These are phyloP conservation scores for Reticulascus tulasneorum DNA, from an alignment of 2,329 filamentous ascomycete species.

Conservation along the genomic window DNA sequence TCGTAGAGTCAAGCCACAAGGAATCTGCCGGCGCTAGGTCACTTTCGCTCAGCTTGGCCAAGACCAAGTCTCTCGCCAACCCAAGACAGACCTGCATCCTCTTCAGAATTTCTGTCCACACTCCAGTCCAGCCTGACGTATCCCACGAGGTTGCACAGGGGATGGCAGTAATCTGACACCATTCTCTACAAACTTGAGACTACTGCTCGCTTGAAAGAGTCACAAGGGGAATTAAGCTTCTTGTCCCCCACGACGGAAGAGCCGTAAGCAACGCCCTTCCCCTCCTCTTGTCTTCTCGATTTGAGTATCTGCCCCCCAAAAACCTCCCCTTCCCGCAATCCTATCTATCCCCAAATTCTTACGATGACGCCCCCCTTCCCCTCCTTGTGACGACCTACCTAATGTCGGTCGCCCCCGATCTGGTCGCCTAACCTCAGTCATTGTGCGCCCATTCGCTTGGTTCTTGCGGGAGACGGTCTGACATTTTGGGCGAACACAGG, in stretches of 20 bases:
- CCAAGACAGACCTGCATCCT: conserved; percentile 10
- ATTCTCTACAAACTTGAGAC: conserved; percentile 11
- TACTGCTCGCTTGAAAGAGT: conserved; percentile 6
- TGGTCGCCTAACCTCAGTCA: conserved; percentile 5
- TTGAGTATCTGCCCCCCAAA: no score
- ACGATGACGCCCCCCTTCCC: conserved; percentile 7
- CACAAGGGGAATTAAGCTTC: conserved; percentile 10
- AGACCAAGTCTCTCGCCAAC: conserved; percentile 11
- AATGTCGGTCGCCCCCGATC: conserved; percentile 5
- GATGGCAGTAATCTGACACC: conserved; percentile 13
- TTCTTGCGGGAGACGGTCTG: conserved; percentile 1
- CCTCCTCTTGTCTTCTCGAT: no score
- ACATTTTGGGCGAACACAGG: no score
- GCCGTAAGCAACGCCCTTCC: not conserved
- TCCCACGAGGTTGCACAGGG: conserved; percentile 14
- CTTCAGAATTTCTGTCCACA: conserved; percentile 14
- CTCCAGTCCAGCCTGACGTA: conserved; percentile 14
- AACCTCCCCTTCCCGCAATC: conserved; percentile 12
- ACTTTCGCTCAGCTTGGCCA: conserved; percentile 7
- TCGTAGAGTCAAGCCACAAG: conserved; percentile 1
- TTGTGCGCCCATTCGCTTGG: conserved; percentile 4
- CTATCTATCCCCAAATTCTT: conserved; percentile 8
- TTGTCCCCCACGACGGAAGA: conserved; percentile 2
- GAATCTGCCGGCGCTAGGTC: conserved; percentile 14
- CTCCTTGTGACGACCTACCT: conserved; percentile 6